These are phyloP conservation scores for Fusarium burgessii DNA, from an alignment of 2,329 filamentous ascomycete genomes.

Conservation along the genomic window DNA sequence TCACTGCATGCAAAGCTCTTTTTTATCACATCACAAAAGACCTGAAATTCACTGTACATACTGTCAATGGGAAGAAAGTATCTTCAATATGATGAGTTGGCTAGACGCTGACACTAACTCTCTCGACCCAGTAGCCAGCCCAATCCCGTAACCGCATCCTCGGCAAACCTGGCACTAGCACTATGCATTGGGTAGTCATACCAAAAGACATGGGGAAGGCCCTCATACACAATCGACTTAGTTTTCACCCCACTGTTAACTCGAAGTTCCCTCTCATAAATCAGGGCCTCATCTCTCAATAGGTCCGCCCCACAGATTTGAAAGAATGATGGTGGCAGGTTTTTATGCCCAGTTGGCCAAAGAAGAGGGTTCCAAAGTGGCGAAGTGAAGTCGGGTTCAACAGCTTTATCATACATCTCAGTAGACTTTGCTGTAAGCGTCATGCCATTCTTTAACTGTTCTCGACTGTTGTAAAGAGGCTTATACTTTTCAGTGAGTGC, in stretches of 20 bases:
- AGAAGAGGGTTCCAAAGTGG: background rate
- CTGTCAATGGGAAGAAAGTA: too few species aligned
- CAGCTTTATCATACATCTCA: background rate
- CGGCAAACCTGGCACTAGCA: background rate
- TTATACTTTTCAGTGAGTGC: background rate
- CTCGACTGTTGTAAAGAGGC: background rate
- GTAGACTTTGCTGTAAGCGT: background rate
- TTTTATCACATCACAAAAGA: too few species aligned
- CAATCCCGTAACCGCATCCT: background rate
- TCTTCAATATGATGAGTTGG: too few species aligned
- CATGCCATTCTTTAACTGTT: background rate
- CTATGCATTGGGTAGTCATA: background rate
- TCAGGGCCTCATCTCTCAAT: background rate
- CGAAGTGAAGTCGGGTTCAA: background rate
- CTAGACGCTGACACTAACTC: background rate
- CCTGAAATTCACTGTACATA: too few species aligned
- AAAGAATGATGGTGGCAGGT: background rate
- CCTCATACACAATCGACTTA: background rate
- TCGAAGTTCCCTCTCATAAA: background rate
- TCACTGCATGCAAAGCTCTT: too few species aligned
- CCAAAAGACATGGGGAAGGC: background rate
- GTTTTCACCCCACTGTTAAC: rapidly evolving
- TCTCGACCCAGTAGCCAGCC: background rate
- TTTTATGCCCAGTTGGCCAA: background rate
- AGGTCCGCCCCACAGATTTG: background rate